Base-by-base conservation (phyloP, 2,329 filamentous ascomycete genomes). In the Xylariaceae sp. region DNA sequence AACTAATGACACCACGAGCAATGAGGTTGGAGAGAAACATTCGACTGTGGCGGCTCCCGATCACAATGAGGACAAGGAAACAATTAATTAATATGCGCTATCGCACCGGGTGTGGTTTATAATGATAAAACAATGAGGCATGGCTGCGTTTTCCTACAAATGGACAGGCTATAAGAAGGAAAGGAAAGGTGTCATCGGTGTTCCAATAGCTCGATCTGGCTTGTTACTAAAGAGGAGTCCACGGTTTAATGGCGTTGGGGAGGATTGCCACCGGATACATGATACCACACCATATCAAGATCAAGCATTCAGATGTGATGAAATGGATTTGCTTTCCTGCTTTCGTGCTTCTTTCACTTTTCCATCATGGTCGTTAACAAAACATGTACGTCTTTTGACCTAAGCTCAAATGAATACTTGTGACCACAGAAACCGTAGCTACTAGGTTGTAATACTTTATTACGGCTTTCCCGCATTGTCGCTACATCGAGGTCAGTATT, bases 271-370 rank as follows among this genome's bases (percentile, higher is more conserved):
- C 4, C 47, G 42, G 42, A 49, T 53, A 42, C 6, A 56, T 49
- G 54, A 58, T 58, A 58, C 54, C 54, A 56, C 42, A 49, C 35
- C 51, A 34, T 52, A 29, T 47, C 45, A 43, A 39, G 46, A 27
- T 48, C 47, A 41, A 27, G 41, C 19, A 51, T 39, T 39, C 47
- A 48, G 42, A 4, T 32, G 19, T 8, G 3, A 29, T 8, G 3
- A 32, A 46, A 46, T 1, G 8, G 29, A 19, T 31, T 32, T 41
- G 45, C 12, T 41, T 8, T 19, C 19, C 19, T 19, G 19, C 19
- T 19, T 19, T 19, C 19, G 19, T 19, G 19, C 19, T 19, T 19
- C 19, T 19, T 19, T 4, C 6, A 26, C 27, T 26, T 40, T 40
- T 4, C 39, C 12, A 43, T 43, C 6, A n/a, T 29, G 26, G 8